Conservation (phyloP, 768 basidiomycete genomes). For the Tulasnella calospora region DNA sequence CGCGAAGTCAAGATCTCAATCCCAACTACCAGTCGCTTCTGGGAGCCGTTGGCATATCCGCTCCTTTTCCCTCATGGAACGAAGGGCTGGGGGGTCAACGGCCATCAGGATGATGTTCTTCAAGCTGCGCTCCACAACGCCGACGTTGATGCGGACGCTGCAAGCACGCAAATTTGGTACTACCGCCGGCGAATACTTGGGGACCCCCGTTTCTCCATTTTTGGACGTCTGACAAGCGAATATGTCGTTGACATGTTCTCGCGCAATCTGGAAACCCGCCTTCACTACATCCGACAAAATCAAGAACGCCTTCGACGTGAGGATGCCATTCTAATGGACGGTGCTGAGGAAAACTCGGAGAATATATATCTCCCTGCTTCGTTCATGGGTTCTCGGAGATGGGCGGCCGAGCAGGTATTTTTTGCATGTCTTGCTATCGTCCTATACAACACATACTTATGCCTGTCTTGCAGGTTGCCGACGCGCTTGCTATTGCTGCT, state of each 20-base stretch:
- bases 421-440: not conserved
- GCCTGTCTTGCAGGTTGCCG: slow-evolving; percentile 27
- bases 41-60: slow-evolving; percentile 41
- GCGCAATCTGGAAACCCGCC: slow-evolving; percentile 34
- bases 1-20: slow-evolving; percentile 27
- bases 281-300: slow-evolving; percentile 38
- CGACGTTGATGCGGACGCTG: slow-evolving; percentile 7
- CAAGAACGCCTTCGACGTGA: slow-evolving; percentile 32
- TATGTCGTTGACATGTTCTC: slow-evolving; percentile 43
- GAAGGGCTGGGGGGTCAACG: slow-evolving; percentile 36
- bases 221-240: slow-evolving; percentile 38
- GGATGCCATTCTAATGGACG: slow-evolving; percentile 37
- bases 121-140: too few species aligned
- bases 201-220: slow-evolving; percentile 36
- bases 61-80: slow-evolving; percentile 40
- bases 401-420: slow-evolving; percentile 40
- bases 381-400: slow-evolving; percentile 38
- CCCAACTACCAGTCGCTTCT: slow-evolving; percentile 35
- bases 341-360: slow-evolving; percentile 28
- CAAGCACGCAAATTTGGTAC: slow-evolving; percentile 37
- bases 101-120: too few species aligned
- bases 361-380: slow-evolving; percentile 40
- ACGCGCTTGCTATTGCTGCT: slow-evolving; percentile 45
- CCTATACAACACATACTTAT: too few species aligned
- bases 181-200: slow-evolving; percentile 37